Evolutionary conservation across 2,329 filamentous ascomycete species (phyloP), one percentile per base, ranked within the genome.

Genomic region (Phyllosticta citrichinensis): DNA sequence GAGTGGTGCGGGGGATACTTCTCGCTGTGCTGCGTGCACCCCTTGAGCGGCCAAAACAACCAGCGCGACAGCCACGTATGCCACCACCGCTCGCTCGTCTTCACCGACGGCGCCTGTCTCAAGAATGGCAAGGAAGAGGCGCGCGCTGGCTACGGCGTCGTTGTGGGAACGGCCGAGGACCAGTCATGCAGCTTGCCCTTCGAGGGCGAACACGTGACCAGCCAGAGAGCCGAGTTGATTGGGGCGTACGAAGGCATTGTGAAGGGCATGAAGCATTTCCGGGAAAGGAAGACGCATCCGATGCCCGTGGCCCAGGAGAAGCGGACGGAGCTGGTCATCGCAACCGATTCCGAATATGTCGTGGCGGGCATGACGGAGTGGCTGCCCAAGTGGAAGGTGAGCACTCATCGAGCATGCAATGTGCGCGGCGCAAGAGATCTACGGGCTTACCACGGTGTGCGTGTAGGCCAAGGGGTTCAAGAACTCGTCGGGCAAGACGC

Each of bases 291-390:
- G 40, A n/a, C 12, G 40, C 40, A 47, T 47, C 40, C 40, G 40
- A 47, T n/a, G 40, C 40, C 40, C 14, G 40, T 47, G 40, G 40
- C 40, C 5, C 40, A 47, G 40, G 40, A 47, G 40, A 47, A 47
- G 40, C 22, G 30, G 54, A 61, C 33, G 5, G 27, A 58, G 55
- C 40, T 47, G 56, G 56, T 62, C 35, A 54, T 65, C 24, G 64
- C 63, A 30, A 64, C 60, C 27, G 62, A 65, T 56, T 63, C 60
- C 19, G 58, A 63, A 40, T 64, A 65, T 60, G 63, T 65, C 24
- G 61, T 63, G 11, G 63, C 62, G 55, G 63, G 63, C 14, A 65
- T 65, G 40, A 47, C 40, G 1, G 14, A 47, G n/a, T 47, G 40
- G 40, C 40, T 47, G 12, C 40, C 40, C 14, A 47, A 47, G 6